Evolutionary conservation across 495 filamentous ascomycete species (phyloP).

Genomic region (Pyrenula massariospora): DNA sequence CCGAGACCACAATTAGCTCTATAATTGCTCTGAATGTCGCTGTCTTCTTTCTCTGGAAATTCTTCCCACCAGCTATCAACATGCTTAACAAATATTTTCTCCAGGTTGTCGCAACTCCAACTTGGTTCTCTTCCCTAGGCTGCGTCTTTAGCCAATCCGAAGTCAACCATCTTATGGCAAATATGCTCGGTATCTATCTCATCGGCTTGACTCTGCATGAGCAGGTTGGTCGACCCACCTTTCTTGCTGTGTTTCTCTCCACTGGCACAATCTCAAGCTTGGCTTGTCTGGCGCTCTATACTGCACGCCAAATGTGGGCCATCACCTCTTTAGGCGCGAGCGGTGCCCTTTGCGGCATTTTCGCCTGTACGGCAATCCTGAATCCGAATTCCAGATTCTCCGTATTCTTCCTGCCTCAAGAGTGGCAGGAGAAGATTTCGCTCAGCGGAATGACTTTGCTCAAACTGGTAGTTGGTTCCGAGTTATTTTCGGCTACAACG

Average conservation of each 20-base stretch:
- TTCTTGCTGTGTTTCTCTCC: slow-evolving; percentile 66
- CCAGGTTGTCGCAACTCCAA: slow-evolving; percentile 55
- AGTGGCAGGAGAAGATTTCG: neutral
- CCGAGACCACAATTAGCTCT: slow-evolving; percentile 61
- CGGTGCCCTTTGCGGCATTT: slow-evolving; percentile 55
- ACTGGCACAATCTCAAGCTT: slow-evolving; percentile 57
- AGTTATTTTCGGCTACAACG: neutral
- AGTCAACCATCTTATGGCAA: slow-evolving; percentile 51
- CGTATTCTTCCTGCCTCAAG: neutral
- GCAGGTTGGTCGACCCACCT: slow-evolving; percentile 73
- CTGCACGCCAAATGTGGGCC: slow-evolving; percentile 37
- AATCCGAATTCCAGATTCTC: neutral
- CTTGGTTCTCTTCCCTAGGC: slow-evolving; percentile 51
- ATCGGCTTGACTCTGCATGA: slow-evolving; percentile 64
- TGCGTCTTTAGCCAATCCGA: slow-evolving; percentile 71
- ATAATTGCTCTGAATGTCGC: slow-evolving; percentile 55
- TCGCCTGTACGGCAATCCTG: slow-evolving; percentile 22
- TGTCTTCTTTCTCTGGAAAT: slow-evolving; percentile 53
- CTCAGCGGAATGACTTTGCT: slow-evolving; percentile 19
- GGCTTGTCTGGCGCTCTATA: slow-evolving; percentile 44
- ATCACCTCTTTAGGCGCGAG: slow-evolving; percentile 60
- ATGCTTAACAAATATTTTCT: slow-evolving; percentile 72
- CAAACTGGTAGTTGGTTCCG: neutral
- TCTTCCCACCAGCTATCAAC: slow-evolving; percentile 54
- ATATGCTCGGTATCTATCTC: slow-evolving; percentile 53